Evolutionary conservation across 2,329 filamentous ascomycete genomes (phyloP), one percentile per base, ranked within the genome.

Genomic region (Daldinia sp.): DNA sequence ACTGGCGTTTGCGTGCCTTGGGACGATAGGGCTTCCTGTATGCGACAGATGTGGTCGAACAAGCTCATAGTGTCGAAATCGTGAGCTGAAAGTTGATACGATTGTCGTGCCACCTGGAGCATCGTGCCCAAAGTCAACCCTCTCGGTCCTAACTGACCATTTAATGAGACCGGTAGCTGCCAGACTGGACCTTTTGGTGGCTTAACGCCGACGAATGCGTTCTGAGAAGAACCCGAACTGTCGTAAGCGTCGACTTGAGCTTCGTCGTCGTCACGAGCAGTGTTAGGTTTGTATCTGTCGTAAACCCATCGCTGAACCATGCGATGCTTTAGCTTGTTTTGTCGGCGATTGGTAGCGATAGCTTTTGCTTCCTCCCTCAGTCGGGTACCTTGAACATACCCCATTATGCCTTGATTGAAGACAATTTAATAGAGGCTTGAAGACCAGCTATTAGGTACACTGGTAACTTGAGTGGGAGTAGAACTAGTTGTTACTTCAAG

Each of bases 41-140:
- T 59, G 19, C 56, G 41, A 15, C 17, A 10, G 9, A 67, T 35
- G 27, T 67, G 64, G 1, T 54, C 54, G 4, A 34, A 55, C 2
- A 67, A 6, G 11, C 15, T 23, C 64, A 67, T 64, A 19, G 17
- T 50, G 32, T 64, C 61, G n/a, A 67, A 59, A 9, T 61, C 50
- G 5, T 9, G 3, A 2, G 9, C 4, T 0, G 58, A 54, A 9
- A 56, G 2, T 9, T 45, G 9, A 50, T 56, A 58, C 21, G 21
- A 30, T 1, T 34, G 9, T 17, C 48, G 25, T 2, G 54, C 54
- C 1, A 39, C 23, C 6, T 17, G n/a, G 3, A 64, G 34, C 57
- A 67, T 64, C 10, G 32, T 56, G 3, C 30, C 11, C 4, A 64
- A 27, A 1, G 53, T 53, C 27, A 56, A 27, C 3, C 48, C 35